These are phyloP conservation scores for Neoscytalidium dimidiatum DNA, from an alignment of 2,329 filamentous ascomycete species.

Conservation along the genomic window DNA sequence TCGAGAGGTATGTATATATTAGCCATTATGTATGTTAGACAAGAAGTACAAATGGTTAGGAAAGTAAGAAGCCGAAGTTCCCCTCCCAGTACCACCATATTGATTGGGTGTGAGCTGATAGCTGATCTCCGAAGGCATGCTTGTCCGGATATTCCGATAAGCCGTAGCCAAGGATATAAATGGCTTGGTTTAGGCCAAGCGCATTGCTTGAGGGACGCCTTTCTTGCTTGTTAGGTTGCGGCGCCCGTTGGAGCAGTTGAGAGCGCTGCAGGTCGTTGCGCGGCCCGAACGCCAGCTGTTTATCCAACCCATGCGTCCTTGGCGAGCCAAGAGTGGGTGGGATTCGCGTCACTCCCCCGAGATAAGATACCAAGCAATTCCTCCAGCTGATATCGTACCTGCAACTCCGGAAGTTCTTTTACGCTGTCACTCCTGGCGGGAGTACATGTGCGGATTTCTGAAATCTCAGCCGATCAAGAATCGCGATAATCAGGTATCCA, in stretches of 20 bases:
- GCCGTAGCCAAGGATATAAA: neutral
- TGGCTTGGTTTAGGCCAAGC: neutral
- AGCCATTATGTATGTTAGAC: neutral
- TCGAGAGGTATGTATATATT: neutral
- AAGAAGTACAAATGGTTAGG: neutral
- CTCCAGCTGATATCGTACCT: neutral
- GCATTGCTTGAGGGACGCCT: neutral
- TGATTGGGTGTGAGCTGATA: neutral
- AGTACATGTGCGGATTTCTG: neutral
- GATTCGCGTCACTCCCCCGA: neutral
- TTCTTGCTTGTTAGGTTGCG: neutral
- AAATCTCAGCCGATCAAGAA: neutral
- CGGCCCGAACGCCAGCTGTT: neutral
- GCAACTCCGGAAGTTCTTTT: neutral
- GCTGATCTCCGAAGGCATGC: constrained; percentile 1
- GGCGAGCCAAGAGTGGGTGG: constrained; percentile 1
- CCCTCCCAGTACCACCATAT: neutral
- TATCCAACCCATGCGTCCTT: neutral
- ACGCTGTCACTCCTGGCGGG: neutral
- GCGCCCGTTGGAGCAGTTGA: neutral
- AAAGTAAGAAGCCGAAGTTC: neutral
- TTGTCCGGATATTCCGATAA: neutral
- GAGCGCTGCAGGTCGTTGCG: neutral
- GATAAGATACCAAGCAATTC: neutral
- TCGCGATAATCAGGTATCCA: neutral